Conservation (phyloP, 2,329 filamentous ascomycete species). For the Nigrospora sphaerica region DNA sequence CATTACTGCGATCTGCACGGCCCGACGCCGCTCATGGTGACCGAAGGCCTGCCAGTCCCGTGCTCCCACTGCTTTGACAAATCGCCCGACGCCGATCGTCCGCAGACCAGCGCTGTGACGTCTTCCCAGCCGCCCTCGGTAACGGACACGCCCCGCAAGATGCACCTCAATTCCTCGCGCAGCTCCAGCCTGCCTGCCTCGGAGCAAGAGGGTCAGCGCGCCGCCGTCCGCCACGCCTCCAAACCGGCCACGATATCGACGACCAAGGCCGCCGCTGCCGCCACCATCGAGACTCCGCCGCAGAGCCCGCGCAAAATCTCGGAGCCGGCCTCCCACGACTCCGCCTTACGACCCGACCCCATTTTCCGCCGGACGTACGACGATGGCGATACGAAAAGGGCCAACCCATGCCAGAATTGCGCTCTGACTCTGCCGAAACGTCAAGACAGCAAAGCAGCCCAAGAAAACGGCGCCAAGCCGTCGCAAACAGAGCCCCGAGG, state of each 20-base stretch:
- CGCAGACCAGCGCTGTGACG: slow-evolving; percentile 30
- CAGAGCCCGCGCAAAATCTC: slow-evolving; percentile 43
- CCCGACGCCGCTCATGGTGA: slow-evolving; percentile 63
- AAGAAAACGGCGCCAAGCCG: slow-evolving; percentile 10
- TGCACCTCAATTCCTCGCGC: slow-evolving; percentile 34
- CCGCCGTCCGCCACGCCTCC: slow-evolving; percentile 33
- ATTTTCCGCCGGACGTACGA: slow-evolving; percentile 58
- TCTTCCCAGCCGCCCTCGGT: slow-evolving; percentile 29
- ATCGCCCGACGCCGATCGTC: slow-evolving; percentile 24
- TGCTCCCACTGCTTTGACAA: slow-evolving; percentile 54
- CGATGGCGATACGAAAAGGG: slow-evolving; percentile 56
- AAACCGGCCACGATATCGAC: slow-evolving; percentile 15
- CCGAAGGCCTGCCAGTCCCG: slow-evolving; percentile 55
- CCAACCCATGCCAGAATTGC: slow-evolving; percentile 61
- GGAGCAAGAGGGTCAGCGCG: slow-evolving; percentile 37
- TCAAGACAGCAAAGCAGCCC: slow-evolving; percentile 20
- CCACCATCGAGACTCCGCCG: slow-evolving; percentile 48
- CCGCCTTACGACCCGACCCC: slow-evolving; percentile 41
- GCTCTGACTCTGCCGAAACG: slow-evolving; percentile 56
- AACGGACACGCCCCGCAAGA: slow-evolving; percentile 38
- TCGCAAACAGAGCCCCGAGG: slow-evolving; percentile 31
- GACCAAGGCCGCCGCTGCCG: slow-evolving; percentile 18
- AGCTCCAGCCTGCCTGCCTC: slow-evolving; percentile 35
- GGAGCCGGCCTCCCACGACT: slow-evolving; percentile 12
- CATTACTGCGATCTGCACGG: slow-evolving; percentile 67